A percentile compares a stretch with the other conserved stretches of the same genome.
These are phyloP conservation scores for Henckelia pumila DNA, from an alignment of 257 asterid species.

Conservation along the genomic window DNA sequence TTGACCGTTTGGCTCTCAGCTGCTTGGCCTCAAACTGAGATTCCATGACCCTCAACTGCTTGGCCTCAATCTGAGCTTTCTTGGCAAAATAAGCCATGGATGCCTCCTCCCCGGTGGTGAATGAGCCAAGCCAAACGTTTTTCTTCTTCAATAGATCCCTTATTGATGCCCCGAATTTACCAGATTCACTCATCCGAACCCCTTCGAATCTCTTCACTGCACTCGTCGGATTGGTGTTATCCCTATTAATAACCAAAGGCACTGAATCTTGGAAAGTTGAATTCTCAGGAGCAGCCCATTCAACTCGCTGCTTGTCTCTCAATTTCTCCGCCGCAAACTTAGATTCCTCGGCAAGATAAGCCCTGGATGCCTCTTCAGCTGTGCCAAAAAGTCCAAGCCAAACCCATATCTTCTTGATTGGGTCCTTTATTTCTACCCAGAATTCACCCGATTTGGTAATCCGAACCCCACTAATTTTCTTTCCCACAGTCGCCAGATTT, in stretches of 20 bases:
- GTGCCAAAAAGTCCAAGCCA: constrained; percentile 25
- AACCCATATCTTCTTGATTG: not conserved
- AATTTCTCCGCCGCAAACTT: not conserved
- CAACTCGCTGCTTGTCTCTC: no score
- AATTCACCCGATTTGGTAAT: constrained; percentile 5
- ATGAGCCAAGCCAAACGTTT: constrained; percentile 24
- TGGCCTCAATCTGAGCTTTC: constrained; percentile 20
- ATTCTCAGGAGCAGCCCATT: no score
- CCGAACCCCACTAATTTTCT: constrained; percentile 2
- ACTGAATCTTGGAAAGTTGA: no score
- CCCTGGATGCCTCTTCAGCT: constrained; percentile 26
- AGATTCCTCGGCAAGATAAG: constrained; percentile 20
- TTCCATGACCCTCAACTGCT: no score
- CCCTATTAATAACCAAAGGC: no score
- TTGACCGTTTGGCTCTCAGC: not conserved
- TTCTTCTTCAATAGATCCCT: constrained; percentile 12
- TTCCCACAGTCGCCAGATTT: not conserved
- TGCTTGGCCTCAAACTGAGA: not conserved
- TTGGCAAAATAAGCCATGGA: constrained; percentile 16
- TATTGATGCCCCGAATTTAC: constrained; percentile 7
- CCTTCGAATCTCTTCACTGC: no score
- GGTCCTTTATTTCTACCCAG: constrained; percentile 16
- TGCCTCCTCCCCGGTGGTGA: constrained; percentile 26
- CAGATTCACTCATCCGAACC: constrained; percentile 1
- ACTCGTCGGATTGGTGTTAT: no score